These are phyloP conservation scores for Phascolomyces articulosus DNA, from an alignment of 371 early-diverging fungal species.

Conservation along the genomic window DNA sequence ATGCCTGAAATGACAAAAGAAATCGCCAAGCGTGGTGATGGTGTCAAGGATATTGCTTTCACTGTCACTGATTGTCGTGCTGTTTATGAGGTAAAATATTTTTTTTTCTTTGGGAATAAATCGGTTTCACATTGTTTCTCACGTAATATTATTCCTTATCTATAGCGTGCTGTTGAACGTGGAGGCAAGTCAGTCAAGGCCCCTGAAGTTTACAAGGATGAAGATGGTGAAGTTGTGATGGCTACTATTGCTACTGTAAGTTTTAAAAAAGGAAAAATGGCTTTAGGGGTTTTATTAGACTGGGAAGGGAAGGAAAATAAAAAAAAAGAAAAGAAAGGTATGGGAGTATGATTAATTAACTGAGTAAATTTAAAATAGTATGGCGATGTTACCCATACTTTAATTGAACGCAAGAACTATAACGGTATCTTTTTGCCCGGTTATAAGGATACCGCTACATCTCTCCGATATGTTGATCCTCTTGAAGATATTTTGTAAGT, in stretches of 20 bases:
- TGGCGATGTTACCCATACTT: conserved; percentile 94
- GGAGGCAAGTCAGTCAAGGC: conserved; percentile 87
- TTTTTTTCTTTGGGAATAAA: neutral
- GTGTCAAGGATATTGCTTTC: conserved; percentile 95
- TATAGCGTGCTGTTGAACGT: conserved; percentile 76
- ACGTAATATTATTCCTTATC: neutral
- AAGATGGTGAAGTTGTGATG: conserved; percentile 87
- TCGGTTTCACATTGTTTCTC: too few relatives aligned
- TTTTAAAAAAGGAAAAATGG: neutral
- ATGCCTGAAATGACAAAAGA: conserved; percentile 75
- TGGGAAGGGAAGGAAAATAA: neutral
- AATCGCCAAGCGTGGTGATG: conserved; percentile 89
- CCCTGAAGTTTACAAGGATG: conserved; percentile 83
- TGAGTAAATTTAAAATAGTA: conserved; percentile 44
- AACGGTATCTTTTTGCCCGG: conserved; percentile 90
- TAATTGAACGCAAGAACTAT: conserved; percentile 87
- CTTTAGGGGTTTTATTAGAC: too few relatives aligned
- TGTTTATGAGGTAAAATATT: conserved; percentile 58
- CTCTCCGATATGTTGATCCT: conserved; percentile 64
- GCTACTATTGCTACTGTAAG: conserved; percentile 88
- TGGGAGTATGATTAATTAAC: too few relatives aligned
- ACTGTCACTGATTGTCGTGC: conserved; percentile 85
- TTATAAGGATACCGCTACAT: conserved; percentile 48
- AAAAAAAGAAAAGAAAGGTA: neutral
- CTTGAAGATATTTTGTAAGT: conserved; percentile 63